Evolutionary conservation across 2,329 filamentous ascomycete genomes (phyloP), one percentile per base, ranked within the genome.

Genomic region (Bisporella sp.): DNA sequence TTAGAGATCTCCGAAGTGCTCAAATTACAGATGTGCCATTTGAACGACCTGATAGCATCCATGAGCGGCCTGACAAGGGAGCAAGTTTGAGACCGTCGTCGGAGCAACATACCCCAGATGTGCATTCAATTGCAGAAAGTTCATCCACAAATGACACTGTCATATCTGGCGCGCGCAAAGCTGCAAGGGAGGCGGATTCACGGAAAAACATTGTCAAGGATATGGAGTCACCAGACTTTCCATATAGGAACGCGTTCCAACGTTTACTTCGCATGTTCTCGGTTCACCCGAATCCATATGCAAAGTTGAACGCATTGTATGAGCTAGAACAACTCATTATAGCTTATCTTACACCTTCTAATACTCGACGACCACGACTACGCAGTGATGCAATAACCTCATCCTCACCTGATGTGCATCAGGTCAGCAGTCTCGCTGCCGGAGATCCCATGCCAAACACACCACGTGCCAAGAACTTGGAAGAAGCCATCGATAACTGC

Each of bases 221-320:
- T 13, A 47, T 59, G 33, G 59, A 63, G 7, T 60, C 61, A 32
- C 62, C 59, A 5, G 82, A 87, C 39, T 95, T 95, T 59, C 87
- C 88, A 0, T 96, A 92, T 64, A 81, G 81, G 47, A 81, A 82
- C 57, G 87, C 90, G 1, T 96, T 95, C 63, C 77, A 82, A 57
- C 82, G 85, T 9, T 74, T 97, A 1, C 74, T 97, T 32, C 83
- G 82, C 56, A 90, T 89, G 71, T 95, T 99, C 59, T 89, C 88
- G 41, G 87, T 91, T 4, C 88, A 95, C 57, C 87, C 89, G 0
- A 95, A 93, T 63, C 93, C 93, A 0, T 87, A 87, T 58, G 78
- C 81, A 28, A 99, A 99, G 68, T 77, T 99, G 9, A 84, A 85
- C 57, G 85, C 88, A 0, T 73, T 97, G 4, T 83, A 85, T 54